Percentiles rank a stretch among this genome's conserved stretches.
Conservation (phyloP, 2,329 filamentous ascomycete genomes). For the Ophiostoma populinum region DNA sequence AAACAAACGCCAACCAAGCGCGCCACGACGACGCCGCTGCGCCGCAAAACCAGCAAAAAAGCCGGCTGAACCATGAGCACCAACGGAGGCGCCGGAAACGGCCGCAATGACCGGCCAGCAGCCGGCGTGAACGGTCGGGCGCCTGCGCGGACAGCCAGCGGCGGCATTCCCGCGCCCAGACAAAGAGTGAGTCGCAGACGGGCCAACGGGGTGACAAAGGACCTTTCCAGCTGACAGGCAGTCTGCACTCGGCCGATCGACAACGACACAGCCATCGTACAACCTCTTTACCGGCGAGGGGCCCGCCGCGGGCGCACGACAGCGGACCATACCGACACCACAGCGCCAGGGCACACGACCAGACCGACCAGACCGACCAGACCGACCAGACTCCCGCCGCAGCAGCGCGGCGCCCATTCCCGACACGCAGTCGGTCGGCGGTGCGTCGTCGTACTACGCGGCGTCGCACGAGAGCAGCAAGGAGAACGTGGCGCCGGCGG, state of each 20-base stretch:
- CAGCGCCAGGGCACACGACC: neutral
- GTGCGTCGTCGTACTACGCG: slow-evolving; percentile 21
- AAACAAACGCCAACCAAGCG: no score
- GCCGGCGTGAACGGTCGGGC: slow-evolving; percentile 10
- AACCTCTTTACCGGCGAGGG: slow-evolving; percentile 22
- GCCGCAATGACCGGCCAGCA: slow-evolving; percentile 12
- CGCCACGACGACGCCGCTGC: no score
- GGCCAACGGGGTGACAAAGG: no score
- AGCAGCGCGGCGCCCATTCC: slow-evolving; percentile 7
- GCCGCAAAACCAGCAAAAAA: neutral
- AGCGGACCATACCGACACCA: neutral
- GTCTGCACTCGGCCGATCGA: slow-evolving; percentile 10
- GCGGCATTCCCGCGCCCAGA: slow-evolving; percentile 12
- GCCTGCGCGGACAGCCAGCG: slow-evolving; percentile 13
- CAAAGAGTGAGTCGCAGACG: no score
- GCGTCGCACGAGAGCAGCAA: slow-evolving; percentile 40
- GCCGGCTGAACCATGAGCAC: slow-evolving; percentile 6
- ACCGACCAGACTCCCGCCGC: slow-evolving; percentile 6
- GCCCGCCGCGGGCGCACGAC: slow-evolving; percentile 2
- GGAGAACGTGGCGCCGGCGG: slow-evolving; percentile 40
- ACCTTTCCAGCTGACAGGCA: neutral
- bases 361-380: slow-evolving; percentile 3
- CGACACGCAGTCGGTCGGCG: slow-evolving; percentile 9
- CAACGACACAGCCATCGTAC: slow-evolving; percentile 18
- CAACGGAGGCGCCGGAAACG: slow-evolving; percentile 11